phyloP scores from a whole-genome alignment of 306 rosid species.

The Fragaria vesca region DNA sequence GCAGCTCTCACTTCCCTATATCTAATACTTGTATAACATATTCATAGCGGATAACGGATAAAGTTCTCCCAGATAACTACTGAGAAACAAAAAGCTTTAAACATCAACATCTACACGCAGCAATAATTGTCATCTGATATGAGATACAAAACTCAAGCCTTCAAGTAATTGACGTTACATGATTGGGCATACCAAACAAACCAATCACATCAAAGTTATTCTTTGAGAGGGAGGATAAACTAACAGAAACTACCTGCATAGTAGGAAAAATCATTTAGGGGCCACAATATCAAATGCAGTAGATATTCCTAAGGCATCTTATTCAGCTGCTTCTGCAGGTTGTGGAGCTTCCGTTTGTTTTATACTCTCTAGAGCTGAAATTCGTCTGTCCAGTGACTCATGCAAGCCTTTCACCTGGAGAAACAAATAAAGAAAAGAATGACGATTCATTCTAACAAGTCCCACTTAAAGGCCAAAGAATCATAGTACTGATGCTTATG shows the following conservation, averaged over 20 bases:
- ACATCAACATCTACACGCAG: background rate
- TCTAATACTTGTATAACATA: background rate
- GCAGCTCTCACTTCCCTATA: background rate
- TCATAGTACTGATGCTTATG: background rate
- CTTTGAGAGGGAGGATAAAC: conserved; percentile 17
- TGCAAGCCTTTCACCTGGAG: conserved; percentile 71
- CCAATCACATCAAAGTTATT: conserved; percentile 29
- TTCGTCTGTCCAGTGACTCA: conserved; percentile 60
- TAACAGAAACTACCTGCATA: conserved; percentile 22
- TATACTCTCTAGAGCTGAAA: conserved; percentile 73
- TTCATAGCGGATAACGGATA: background rate
- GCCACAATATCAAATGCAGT: conserved; percentile 26
- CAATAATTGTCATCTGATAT: conserved; percentile 1
- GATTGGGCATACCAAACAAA: background rate
- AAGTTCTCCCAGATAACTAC: background rate
- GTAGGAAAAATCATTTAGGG: background rate
- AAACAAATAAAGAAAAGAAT: conserved; percentile 22
- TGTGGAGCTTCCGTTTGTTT: conserved; percentile 53
- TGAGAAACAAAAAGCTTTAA: background rate
- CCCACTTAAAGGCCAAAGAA: background rate
- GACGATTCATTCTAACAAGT: background rate
- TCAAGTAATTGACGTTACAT: conserved; percentile 6
- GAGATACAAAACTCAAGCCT: conserved; percentile 3
- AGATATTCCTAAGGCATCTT: conserved; percentile 19
- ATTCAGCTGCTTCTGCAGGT: conserved; percentile 57